Conservation (phyloP, 768 basidiomycete genomes). For the Agaricus sinodeliciosus region DNA sequence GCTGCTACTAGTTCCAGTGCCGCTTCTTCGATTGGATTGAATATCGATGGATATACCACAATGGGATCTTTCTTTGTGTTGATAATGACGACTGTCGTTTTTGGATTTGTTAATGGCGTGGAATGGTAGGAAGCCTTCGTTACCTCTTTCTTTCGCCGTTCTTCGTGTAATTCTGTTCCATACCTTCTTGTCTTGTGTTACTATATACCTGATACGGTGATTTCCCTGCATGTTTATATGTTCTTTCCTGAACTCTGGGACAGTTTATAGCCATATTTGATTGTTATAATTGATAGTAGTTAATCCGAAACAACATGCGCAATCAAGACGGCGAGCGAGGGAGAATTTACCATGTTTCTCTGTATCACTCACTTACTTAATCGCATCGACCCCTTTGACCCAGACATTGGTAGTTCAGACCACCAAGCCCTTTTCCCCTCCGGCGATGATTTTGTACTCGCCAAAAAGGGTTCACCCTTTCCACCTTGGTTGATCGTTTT, state of each 20-base stretch:
- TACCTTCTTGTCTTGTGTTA: too few species aligned
- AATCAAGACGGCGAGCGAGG: background rate
- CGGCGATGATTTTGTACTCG: background rate
- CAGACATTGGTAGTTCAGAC: background rate
- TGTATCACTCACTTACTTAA: background rate
- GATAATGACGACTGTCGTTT: too few species aligned
- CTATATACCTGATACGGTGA: too few species aligned
- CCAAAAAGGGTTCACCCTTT: background rate
- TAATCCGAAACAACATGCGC: too few species aligned
- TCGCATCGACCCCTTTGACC: background rate
- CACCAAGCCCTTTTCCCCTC: conserved; percentile 1
- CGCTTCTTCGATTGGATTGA: background rate
- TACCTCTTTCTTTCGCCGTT: too few species aligned
- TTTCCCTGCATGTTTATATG: too few species aligned
- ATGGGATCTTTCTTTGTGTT: background rate
- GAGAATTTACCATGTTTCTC: background rate
- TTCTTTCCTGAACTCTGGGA: too few species aligned
- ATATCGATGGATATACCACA: background rate
- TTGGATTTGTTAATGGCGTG: too few species aligned
- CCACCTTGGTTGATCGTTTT: background rate
- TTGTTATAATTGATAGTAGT: too few species aligned
- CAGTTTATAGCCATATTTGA: too few species aligned
- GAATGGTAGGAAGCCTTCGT: too few species aligned
- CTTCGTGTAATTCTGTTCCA: too few species aligned
- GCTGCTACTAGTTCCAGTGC: background rate